Evolutionary conservation across 805 yeast genomes (phyloP).

Genomic region (Suhomyces vadensis): DNA sequence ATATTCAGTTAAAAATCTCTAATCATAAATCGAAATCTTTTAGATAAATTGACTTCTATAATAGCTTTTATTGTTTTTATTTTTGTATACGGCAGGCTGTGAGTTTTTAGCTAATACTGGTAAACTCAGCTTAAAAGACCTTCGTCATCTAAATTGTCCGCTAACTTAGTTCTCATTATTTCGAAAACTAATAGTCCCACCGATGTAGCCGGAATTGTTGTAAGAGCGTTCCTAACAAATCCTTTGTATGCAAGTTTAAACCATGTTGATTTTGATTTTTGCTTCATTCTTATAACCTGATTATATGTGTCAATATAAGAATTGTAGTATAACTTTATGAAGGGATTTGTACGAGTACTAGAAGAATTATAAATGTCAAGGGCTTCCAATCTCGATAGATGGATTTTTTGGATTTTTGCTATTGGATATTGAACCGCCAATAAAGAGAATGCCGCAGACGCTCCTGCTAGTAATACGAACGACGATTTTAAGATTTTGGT

Average conservation of each 20-base stretch:
- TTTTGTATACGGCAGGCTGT: too few species aligned
- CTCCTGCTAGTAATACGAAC: constrained; percentile 80
- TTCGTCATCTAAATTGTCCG: constrained; percentile 32
- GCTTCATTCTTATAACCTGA: constrained; percentile 55
- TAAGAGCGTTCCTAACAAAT: constrained; percentile 65
- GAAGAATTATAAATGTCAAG: constrained; percentile 60
- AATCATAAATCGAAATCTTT: too few species aligned
- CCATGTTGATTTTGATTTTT: constrained; percentile 58
- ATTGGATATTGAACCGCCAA: constrained; percentile 84
- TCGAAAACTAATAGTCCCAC: constrained; percentile 84
- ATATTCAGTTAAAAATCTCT: too few species aligned
- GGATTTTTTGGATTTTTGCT: constrained; percentile 74
- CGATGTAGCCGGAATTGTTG: constrained; percentile 85
- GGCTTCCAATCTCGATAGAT: constrained; percentile 76
- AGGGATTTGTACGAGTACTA: constrained; percentile 26
- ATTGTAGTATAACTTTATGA: constrained; percentile 59
- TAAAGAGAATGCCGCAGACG: constrained; percentile 76
- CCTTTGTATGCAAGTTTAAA: constrained; percentile 76
- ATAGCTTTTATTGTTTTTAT: too few species aligned
- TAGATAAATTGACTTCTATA: too few species aligned
- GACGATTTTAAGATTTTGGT: constrained; percentile 60
- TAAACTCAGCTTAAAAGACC: constrained; percentile 2
- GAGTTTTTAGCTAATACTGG: too few species aligned
- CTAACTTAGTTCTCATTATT: constrained; percentile 58
- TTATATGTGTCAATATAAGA: constrained; percentile 75